phyloP scores from a whole-genome alignment of 2,329 filamentous ascomycete species.

The Aspergillus aculeatus region DNA sequence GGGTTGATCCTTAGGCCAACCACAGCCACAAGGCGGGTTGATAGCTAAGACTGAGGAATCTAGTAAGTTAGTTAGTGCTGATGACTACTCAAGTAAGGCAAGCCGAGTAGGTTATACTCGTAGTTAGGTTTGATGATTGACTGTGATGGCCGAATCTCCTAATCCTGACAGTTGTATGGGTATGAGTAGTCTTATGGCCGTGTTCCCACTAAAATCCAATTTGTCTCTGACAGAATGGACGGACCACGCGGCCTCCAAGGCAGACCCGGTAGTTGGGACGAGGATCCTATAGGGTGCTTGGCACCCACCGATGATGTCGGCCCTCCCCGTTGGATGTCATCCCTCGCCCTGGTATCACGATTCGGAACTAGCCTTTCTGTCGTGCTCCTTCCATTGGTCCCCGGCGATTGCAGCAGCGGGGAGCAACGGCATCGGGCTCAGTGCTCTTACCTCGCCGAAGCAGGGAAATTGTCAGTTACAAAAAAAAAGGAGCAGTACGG shows the following conservation, averaged over 20 bases:
- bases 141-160: neutral
- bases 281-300: neutral
- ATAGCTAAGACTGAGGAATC: neutral
- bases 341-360: neutral
- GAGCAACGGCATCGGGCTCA: neutral
- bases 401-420: neutral
- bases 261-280: neutral
- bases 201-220: neutral
- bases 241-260: neutral
- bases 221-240: neutral
- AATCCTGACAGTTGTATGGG: neutral
- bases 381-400: neutral
- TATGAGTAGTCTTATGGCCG: neutral
- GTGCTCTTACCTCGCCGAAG: neutral
- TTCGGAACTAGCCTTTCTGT: neutral
- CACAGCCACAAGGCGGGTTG: neutral
- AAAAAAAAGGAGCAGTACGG: too few species aligned
- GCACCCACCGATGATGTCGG: slow-evolving; percentile 9
- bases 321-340: neutral
- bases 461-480: neutral
- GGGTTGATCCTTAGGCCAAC: neutral
- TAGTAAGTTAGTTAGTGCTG: neutral
- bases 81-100: neutral
- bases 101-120: too few species aligned
- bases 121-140: neutral